These are phyloP conservation scores for Leccinellum albellum DNA, from an alignment of 768 basidiomycete genomes.

Conservation along the genomic window DNA sequence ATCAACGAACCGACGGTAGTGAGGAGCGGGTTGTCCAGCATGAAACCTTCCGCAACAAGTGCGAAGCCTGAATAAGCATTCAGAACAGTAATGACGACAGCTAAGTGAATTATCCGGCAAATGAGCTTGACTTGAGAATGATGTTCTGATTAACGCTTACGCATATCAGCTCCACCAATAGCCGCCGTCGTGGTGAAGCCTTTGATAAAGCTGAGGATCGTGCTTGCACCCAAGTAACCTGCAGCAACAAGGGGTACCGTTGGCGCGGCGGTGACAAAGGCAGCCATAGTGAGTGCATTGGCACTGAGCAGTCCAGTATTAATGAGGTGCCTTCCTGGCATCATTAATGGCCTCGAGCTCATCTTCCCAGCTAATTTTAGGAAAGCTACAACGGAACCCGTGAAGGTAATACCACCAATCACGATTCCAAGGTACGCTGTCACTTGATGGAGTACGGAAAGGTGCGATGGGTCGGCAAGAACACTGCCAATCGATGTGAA, in stretches of 20 bases:
- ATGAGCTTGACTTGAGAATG: neutral
- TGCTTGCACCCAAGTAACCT: conserved; percentile 69
- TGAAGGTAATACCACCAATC: conserved; percentile 87
- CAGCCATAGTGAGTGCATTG: conserved; percentile 71
- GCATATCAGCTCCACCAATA: conserved; percentile 94
- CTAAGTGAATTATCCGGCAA: conserved; percentile 34
- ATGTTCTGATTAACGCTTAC: conserved; percentile 40
- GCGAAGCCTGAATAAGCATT: conserved; percentile 92
- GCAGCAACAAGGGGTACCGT: conserved; percentile 73
- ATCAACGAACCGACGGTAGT: conserved; percentile 84
- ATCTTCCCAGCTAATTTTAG: conserved; percentile 82
- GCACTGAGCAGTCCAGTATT: conserved; percentile 69
- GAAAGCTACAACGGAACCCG: conserved; percentile 87
- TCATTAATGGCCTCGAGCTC: conserved; percentile 64
- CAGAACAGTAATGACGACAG: conserved; percentile 86
- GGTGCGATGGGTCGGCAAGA: conserved; percentile 63
- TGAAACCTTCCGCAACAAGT: conserved; percentile 88
- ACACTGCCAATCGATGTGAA: conserved; percentile 84
- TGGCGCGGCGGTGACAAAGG: conserved; percentile 69
- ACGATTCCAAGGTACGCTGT: conserved; percentile 85
- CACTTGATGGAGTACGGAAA: conserved; percentile 70
- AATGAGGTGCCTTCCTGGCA: conserved; percentile 76
- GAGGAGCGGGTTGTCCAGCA: conserved; percentile 82
- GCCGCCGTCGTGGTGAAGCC: conserved; percentile 86
- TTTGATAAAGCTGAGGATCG: conserved; percentile 77